phyloP scores from a whole-genome alignment of 345 rosid species.

The Gossypium arboreum region DNA sequence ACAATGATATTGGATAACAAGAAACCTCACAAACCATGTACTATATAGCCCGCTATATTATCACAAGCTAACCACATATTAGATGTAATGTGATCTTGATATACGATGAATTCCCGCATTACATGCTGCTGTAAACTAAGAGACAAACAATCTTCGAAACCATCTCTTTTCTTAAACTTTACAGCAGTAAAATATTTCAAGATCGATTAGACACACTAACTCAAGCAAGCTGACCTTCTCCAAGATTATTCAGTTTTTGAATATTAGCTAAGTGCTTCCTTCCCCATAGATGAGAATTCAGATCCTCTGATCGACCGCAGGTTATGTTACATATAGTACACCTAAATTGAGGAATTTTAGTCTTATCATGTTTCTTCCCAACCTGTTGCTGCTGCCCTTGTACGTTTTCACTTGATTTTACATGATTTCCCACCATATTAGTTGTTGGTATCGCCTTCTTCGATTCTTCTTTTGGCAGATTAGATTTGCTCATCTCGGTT shows the following conservation, averaged over 20 bases:
- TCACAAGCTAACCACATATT: neutral
- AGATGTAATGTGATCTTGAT: neutral
- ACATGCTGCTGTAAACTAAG: slow-evolving; percentile 1
- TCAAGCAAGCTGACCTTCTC: neutral
- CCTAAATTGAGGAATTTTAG: neutral
- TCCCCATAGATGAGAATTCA: slow-evolving; percentile 9
- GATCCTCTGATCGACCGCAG: neutral
- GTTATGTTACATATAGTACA: slow-evolving; percentile 15
- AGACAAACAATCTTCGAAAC: neutral
- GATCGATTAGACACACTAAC: no score
- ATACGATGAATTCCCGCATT: neutral
- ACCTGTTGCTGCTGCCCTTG: neutral
- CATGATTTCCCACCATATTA: neutral
- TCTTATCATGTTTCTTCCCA: neutral
- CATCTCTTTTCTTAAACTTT: neutral
- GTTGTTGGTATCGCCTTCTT: neutral
- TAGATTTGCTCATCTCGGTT: neutral
- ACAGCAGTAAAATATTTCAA: neutral
- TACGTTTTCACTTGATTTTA: neutral
- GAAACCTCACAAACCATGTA: no score
- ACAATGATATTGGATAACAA: no score
- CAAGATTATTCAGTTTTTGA: neutral
- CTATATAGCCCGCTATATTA: no score
- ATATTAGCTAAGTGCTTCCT: slow-evolving; percentile 7
- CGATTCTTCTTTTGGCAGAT: neutral